Evolutionary conservation across 2,329 filamentous ascomycete genomes (phyloP).

Genomic region (Aspergillus fumigatus): DNA sequence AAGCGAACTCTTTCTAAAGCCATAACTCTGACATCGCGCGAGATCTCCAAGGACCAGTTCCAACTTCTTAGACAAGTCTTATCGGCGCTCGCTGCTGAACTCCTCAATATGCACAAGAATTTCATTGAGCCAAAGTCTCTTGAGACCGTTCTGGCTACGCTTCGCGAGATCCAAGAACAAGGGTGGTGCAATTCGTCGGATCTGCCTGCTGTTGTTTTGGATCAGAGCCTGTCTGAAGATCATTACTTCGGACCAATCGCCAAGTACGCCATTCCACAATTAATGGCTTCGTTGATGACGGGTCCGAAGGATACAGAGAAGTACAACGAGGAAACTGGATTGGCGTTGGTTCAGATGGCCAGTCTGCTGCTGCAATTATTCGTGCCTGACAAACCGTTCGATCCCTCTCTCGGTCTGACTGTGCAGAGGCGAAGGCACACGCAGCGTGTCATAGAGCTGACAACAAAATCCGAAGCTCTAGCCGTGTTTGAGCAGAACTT

Average conservation of each 20-base stretch:
- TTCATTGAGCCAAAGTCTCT: conserved; percentile 29
- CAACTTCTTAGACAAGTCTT: conserved; percentile 48
- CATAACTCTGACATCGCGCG: conserved; percentile 47
- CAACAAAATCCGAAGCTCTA: conserved; percentile 56
- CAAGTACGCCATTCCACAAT: conserved; percentile 25
- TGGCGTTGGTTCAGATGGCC: conserved; percentile 73
- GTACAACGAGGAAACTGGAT: conserved; percentile 40
- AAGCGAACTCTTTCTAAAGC: conserved; percentile 57
- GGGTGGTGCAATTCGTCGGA: conserved; percentile 11
- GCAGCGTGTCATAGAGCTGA: conserved; percentile 54
- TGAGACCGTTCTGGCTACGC: conserved; percentile 15
- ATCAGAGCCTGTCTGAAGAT: conserved; percentile 16
- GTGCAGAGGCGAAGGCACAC: conserved; percentile 61
- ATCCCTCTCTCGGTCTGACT: conserved; percentile 62
- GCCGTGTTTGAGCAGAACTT: conserved; percentile 62
- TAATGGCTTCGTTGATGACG: conserved; percentile 22
- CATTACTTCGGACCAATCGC: conserved; percentile 36
- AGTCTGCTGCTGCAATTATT: conserved; percentile 72
- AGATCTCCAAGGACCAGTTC: conserved; percentile 50
- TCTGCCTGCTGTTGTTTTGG: conserved; percentile 13
- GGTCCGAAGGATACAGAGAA: conserved; percentile 13
- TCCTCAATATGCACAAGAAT: conserved; percentile 32
- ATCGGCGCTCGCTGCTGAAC: conserved; percentile 29
- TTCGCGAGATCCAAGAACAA: conserved; percentile 23
- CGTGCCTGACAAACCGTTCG: conserved; percentile 79